These are phyloP conservation scores for Stramenopiles sp. DNA, from an alignment of 352 stramenopile genomes.

Conservation along the genomic window DNA sequence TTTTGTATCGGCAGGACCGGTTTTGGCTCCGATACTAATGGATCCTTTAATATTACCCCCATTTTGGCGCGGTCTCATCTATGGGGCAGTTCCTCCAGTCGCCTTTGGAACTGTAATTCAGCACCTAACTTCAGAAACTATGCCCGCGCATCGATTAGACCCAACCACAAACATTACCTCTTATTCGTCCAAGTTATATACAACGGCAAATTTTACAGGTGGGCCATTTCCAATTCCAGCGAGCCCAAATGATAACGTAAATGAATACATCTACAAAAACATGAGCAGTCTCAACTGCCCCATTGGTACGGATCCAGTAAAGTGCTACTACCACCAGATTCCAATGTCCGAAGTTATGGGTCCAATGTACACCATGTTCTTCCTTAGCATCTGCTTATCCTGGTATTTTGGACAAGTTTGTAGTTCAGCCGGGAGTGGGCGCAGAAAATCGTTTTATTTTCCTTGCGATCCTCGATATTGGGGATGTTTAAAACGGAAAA, in stretches of 20 bases:
- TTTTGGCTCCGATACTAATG: neutral
- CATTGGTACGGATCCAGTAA: neutral
- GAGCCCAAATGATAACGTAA: neutral
- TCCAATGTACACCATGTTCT: neutral
- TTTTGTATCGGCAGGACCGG: neutral
- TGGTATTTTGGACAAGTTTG: neutral
- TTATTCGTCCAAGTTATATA: neutral
- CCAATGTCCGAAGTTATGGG: neutral
- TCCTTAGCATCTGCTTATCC: neutral
- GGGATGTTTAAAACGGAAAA: neutral
- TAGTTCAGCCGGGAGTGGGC: neutral
- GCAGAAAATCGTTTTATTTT: neutral
- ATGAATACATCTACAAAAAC: neutral
- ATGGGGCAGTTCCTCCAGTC: neutral
- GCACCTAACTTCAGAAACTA: neutral
- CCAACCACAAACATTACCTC: neutral
- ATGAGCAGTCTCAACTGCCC: neutral
- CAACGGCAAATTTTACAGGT: neutral
- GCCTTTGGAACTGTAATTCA: neutral
- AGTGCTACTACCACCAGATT: neutral
- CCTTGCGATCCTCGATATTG: neutral
- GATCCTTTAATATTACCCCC: neutral
- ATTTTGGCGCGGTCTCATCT: neutral
- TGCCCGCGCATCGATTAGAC: neutral
- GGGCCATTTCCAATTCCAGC: neutral